phyloP scores from a whole-genome alignment of 495 filamentous ascomycete species.

The Choiromyces venosus region DNA sequence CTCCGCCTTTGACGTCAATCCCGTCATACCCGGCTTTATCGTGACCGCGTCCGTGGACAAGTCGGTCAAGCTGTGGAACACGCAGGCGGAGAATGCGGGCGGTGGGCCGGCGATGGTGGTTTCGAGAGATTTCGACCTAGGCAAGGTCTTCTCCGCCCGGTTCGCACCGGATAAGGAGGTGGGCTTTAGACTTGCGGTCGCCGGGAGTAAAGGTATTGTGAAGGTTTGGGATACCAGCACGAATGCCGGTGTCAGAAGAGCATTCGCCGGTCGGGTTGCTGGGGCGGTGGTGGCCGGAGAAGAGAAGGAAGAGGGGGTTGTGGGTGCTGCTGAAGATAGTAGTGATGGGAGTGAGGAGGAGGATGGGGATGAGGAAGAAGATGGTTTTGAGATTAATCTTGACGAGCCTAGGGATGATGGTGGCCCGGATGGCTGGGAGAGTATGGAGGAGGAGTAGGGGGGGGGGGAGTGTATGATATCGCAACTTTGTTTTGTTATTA shows the following conservation, averaged over 20 bases:
- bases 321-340: slow-evolving; percentile 63
- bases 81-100: slow-evolving; percentile 53
- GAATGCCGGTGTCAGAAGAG: slow-evolving; percentile 78
- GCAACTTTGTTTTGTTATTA: background rate
- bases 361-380: slow-evolving; percentile 56
- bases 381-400: slow-evolving; percentile 45
- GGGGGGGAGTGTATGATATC: slow-evolving; percentile 7
- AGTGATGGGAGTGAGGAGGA: slow-evolving; percentile 58
- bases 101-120: slow-evolving; percentile 78
- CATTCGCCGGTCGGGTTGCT: slow-evolving; percentile 70
- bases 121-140: slow-evolving; percentile 81
- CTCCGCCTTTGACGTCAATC: slow-evolving; percentile 93
- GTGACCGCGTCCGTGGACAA: slow-evolving; percentile 89
- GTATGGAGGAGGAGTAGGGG: slow-evolving; percentile 77
- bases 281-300: slow-evolving; percentile 45
- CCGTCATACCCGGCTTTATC: slow-evolving; percentile 80
- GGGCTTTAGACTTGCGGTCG: slow-evolving; percentile 83
- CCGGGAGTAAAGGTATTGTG: slow-evolving; percentile 88
- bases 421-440: slow-evolving; percentile 66
- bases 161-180: slow-evolving; percentile 89
- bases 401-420: slow-evolving; percentile 46
- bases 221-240: slow-evolving; percentile 97
- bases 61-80: slow-evolving; percentile 94
- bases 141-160: slow-evolving; percentile 83
- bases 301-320: slow-evolving; percentile 69